A percentile compares a stretch with the other conserved stretches of the same genome.
Conservation (phyloP, 495 filamentous ascomycete species). For the Aspergillus baeticus region DNA sequence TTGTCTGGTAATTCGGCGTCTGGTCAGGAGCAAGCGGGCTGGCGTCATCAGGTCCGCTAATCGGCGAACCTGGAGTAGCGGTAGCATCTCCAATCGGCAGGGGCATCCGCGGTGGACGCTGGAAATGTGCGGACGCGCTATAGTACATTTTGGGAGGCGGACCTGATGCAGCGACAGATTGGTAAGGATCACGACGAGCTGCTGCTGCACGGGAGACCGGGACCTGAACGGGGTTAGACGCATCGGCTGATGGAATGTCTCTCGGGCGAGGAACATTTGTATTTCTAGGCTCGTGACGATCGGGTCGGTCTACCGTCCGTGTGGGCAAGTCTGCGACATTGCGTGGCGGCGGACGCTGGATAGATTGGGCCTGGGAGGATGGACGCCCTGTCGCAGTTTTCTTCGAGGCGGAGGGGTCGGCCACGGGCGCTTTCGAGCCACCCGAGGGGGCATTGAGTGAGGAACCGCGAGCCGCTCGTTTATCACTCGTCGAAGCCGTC, state of each 20-base stretch:
- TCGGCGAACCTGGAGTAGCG: conserved; percentile 82
- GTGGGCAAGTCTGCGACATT: conserved; percentile 28
- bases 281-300: conserved; percentile 17
- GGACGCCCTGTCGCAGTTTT: conserved; percentile 43
- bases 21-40: conserved; percentile 49
- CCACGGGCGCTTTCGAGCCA: conserved; percentile 37
- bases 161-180: conserved; percentile 38
- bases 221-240: conserved; percentile 52
- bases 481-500: conserved; percentile 29
- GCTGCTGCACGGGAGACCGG: conserved; percentile 36
- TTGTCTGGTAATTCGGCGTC: conserved; percentile 43
- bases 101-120: conserved; percentile 80
- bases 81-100: conserved; percentile 88
- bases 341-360: conserved; percentile 29
- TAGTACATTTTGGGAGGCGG: conserved; percentile 51
- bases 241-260: conserved; percentile 29
- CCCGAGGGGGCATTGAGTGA: conserved; percentile 40
- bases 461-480: conserved; percentile 38
- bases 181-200: conserved; percentile 31
- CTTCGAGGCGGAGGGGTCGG: conserved; percentile 41
- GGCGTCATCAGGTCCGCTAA: conserved; percentile 59
- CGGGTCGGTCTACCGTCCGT: conserved; percentile 22
- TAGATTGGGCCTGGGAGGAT: conserved; percentile 35
- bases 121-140: conserved; percentile 53
- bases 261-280: conserved; percentile 23